phyloP scores from a whole-genome alignment of 176 grass and related monocot genomes.

The Eragrostis nindensis region DNA sequence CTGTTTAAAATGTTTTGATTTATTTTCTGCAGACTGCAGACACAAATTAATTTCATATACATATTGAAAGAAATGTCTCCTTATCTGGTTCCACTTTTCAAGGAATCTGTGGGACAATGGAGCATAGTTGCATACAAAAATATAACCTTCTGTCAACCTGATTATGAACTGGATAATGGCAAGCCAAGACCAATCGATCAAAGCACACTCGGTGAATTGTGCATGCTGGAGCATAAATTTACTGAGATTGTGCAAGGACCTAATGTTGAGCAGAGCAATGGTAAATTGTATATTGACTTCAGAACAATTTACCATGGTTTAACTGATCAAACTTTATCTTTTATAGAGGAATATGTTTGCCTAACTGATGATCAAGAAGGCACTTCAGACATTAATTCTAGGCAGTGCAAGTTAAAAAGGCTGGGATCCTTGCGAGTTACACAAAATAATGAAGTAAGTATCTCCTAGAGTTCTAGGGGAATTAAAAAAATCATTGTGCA shows the following conservation, averaged over 20 bases:
- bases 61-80: neutral
- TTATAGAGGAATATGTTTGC: too few species aligned
- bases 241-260: slow-evolving; percentile 7
- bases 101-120: neutral
- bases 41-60: neutral
- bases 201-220: neutral
- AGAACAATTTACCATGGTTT: neutral
- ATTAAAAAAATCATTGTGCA: neutral
- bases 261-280: neutral
- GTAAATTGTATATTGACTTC: neutral
- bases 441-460: slow-evolving; percentile 1
- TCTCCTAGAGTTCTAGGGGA: too few species aligned
- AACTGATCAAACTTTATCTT: neutral
- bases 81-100: neutral
- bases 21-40: too few species aligned
- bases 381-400: neutral
- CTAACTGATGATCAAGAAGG: neutral
- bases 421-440: slow-evolving; percentile 14
- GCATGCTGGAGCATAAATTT: neutral
- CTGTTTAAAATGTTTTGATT: neutral
- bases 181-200: neutral
- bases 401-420: neutral
- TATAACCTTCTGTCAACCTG: neutral
- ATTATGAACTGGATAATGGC: too few species aligned
- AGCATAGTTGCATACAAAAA: neutral